A percentile compares a stretch with the other conserved stretches of the same genome.
Conservation (phyloP, 2,329 filamentous ascomycete species). For the Gremmenia infestans region DNA sequence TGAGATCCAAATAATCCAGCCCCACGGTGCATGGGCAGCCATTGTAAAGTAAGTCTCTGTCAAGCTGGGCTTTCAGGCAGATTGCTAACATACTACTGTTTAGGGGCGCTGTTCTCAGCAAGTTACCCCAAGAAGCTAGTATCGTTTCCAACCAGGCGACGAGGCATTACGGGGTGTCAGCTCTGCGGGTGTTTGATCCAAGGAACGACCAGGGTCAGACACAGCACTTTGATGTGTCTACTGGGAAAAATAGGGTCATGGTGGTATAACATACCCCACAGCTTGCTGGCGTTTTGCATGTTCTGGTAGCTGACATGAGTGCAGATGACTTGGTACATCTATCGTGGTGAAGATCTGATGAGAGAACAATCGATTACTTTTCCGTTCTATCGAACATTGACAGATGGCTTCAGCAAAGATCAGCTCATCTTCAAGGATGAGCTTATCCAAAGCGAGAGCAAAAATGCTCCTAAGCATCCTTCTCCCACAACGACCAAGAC, state of each 20-base stretch:
- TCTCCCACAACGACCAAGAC: too few relatives aligned
- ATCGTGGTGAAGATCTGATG: too few relatives aligned
- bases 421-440: too few relatives aligned
- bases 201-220: slow-evolving; percentile 5
- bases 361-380: too few relatives aligned
- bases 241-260: background rate
- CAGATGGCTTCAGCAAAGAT: too few relatives aligned
- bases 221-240: background rate
- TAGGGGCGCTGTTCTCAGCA: slow-evolving; percentile 18
- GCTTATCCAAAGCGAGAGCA: too few relatives aligned
- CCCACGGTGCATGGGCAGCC: slow-evolving; percentile 15
- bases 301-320: too few relatives aligned
- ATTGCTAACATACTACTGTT: background rate
- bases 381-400: too few relatives aligned
- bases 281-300: too few relatives aligned
- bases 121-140: slow-evolving; percentile 5
- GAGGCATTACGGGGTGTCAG: slow-evolving; percentile 15
- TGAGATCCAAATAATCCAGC: slow-evolving; percentile 15
- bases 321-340: too few relatives aligned
- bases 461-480: too few relatives aligned
- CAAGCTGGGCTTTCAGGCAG: too few relatives aligned
- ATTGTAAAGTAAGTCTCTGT: slow-evolving; percentile 16
- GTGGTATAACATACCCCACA: background rate
- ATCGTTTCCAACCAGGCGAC: slow-evolving; percentile 16
- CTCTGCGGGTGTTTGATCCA: background rate